Conservation (phyloP, 2,329 filamentous ascomycete species). For the Meredithiella fracta region DNA sequence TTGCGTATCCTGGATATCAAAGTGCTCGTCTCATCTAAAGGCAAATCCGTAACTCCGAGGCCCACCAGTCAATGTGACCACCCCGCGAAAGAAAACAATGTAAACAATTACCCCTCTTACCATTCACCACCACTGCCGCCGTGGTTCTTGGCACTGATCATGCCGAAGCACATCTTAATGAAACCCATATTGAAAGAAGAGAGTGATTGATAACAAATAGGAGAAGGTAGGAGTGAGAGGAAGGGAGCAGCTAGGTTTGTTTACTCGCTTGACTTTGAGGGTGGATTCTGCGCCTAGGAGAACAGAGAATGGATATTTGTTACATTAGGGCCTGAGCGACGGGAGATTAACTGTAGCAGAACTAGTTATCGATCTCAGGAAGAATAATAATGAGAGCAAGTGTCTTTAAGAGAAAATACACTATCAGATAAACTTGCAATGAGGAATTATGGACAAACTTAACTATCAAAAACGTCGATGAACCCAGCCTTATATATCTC, state of each 20-base stretch:
- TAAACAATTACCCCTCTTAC: neutral
- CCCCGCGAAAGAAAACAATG: neutral
- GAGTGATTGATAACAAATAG: neutral
- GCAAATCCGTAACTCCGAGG: neutral
- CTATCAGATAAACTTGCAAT: too few species aligned
- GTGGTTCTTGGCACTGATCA: neutral
- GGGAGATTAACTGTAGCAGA: too few species aligned
- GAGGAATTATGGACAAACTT: too few species aligned
- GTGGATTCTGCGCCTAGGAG: neutral
- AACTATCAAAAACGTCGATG: too few species aligned
- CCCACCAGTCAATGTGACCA: neutral
- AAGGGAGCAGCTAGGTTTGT: neutral
- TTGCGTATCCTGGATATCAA: neutral
- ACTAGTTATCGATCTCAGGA: too few species aligned
- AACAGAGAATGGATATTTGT: too few species aligned
- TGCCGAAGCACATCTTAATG: conserved; percentile 1
- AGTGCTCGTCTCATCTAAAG: neutral
- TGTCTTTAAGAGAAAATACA: too few species aligned
- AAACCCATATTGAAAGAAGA: neutral
- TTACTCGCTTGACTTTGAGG: neutral
- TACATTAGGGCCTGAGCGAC: too few species aligned
- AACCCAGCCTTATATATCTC: too few species aligned
- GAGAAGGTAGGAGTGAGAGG: neutral
- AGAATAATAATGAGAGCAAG: too few species aligned
- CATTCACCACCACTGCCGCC: conserved; percentile 4